Conservation (phyloP, 1,284 basidiomycete species). For the Malassezia dermatis region DNA sequence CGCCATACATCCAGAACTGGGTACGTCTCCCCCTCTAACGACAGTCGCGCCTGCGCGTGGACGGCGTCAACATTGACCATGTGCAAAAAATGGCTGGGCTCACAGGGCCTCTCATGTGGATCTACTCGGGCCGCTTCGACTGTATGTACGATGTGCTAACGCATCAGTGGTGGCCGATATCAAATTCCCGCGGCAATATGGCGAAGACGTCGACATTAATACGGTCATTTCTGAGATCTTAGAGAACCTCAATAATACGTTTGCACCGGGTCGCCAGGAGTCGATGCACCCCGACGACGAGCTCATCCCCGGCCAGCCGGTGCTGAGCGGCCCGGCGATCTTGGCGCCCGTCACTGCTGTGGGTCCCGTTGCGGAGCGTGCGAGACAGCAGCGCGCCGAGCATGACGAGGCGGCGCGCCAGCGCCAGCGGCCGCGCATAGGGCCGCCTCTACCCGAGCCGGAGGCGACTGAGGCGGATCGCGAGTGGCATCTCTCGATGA, state of each 20-base stretch:
- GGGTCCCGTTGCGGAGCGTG: slow-evolving; percentile 33
- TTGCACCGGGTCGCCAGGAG: slow-evolving; percentile 12
- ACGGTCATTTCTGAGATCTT: slow-evolving; percentile 82
- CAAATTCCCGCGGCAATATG: slow-evolving; percentile 77
- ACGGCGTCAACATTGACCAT: slow-evolving; percentile 94
- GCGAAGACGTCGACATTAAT: slow-evolving; percentile 62
- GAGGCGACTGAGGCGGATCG: not conserved
- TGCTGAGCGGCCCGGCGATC: slow-evolving; percentile 74
- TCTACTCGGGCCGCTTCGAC: slow-evolving; percentile 88
- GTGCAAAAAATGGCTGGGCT: slow-evolving; percentile 68
- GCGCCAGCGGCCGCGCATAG: slow-evolving; percentile 6
- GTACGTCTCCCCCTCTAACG: slow-evolving; percentile 51
- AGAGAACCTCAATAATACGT: slow-evolving; percentile 59
- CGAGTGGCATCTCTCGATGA: not conserved
- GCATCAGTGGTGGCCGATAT: slow-evolving; percentile 76
- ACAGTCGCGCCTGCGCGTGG: slow-evolving; percentile 80
- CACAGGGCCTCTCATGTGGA: slow-evolving; percentile 84
- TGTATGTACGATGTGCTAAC: slow-evolving; percentile 9
- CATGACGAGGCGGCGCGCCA: slow-evolving; percentile 15
- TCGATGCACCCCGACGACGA: slow-evolving; percentile 36
- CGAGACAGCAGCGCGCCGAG: slow-evolving; percentile 25
- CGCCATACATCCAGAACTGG: slow-evolving; percentile 68
- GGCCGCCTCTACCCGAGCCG: not conserved
- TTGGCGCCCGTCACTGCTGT: slow-evolving; percentile 56
- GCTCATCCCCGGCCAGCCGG: slow-evolving; percentile 76